Base-by-base conservation (phyloP, 306 rosid genomes). In the Mucuna pruriens region DNA sequence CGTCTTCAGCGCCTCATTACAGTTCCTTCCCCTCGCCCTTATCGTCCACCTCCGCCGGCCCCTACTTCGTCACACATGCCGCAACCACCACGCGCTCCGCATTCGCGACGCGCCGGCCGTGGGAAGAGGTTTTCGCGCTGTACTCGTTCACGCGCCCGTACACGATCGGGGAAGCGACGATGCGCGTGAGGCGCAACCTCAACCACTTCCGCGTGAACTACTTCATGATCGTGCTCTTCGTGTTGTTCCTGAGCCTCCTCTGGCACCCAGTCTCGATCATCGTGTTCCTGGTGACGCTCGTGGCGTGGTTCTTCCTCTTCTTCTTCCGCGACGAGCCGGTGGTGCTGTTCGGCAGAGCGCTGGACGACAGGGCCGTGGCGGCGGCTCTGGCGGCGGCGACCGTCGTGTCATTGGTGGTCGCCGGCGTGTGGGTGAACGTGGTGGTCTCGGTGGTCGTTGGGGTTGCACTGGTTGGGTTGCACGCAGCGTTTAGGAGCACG, bases 251-350 rank as follows among this genome's bases (percentile, higher is more conserved):
- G 38, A 89, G 97, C 85, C 97, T 94, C 78, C 84, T 91, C 3
- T 94, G 97, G 98, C 92, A 91, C 70, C 97, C 97, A 0, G 3
- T 90, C 64, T 88, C 95, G 46, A 78, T 91, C 63, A 91, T 91
- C 71, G 92, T 90, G 49, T 94, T 87, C 86, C 44, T 92, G 86
- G 65, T 77, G 33, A 75, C 82, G 61, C 87, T 88, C 81, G 82
- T 80, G 55, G 94, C 87, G 22, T 94, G 97, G 95, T 87, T 80
- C 83, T 83, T 84, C 75, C 90, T 91, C 75, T 94, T 85, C 75
- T 88, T 91, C 83, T 86, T 73, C 63, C 84, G 91, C 65, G 88
- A 88, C 34, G 71, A 13, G 5, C 94, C 98, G 0, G 51, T 91
- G 40, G 70, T 46, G 79, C 8, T 94, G 49, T 81, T 89, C 16